phyloP scores from a whole-genome alignment of 2,329 filamentous ascomycete genomes.

The Dothiorella sarmentorum region DNA sequence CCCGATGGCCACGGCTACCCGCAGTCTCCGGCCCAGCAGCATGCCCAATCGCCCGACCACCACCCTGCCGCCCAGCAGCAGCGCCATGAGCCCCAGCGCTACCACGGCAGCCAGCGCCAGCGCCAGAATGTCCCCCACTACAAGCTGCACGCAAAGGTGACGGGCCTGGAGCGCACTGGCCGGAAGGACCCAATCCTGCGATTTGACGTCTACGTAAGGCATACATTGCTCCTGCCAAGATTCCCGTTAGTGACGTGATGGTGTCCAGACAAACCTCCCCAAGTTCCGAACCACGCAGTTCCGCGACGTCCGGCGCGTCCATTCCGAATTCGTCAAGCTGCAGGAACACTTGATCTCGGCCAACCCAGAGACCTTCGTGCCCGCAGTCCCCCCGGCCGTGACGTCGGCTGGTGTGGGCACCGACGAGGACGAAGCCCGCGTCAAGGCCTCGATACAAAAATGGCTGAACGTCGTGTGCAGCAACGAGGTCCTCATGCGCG shows the following conservation, averaged over 20 bases:
- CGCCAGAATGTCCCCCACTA: slow-evolving; percentile 59
- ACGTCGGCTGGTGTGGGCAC: slow-evolving; percentile 94
- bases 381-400: slow-evolving; percentile 88
- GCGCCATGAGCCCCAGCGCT: slow-evolving; percentile 44
- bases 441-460: slow-evolving; percentile 85
- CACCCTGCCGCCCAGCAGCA: too few relatives aligned
- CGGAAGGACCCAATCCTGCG: slow-evolving; percentile 93
- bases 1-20: slow-evolving; percentile 21
- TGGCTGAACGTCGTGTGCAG: slow-evolving; percentile 94
- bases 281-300: slow-evolving; percentile 98
- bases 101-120: slow-evolving; percentile 46
- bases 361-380: slow-evolving; percentile 94
- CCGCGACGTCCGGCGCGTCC: slow-evolving; percentile 90
- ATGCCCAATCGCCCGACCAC: too few relatives aligned
- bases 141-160: slow-evolving; percentile 92
- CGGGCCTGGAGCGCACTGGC: slow-evolving; percentile 83
- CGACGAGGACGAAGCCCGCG: slow-evolving; percentile 86
- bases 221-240: not conserved
- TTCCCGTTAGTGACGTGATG: not conserved
- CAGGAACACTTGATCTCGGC: slow-evolving; percentile 92
- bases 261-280: slow-evolving; percentile 84
- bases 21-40: slow-evolving; percentile 29
- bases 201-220: slow-evolving; percentile 90
- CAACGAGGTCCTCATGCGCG: slow-evolving; percentile 88
- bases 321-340: slow-evolving; percentile 96